Evolutionary conservation across 495 filamentous ascomycete species (phyloP).

Genomic region (Aspergillus incahuasiensis): DNA sequence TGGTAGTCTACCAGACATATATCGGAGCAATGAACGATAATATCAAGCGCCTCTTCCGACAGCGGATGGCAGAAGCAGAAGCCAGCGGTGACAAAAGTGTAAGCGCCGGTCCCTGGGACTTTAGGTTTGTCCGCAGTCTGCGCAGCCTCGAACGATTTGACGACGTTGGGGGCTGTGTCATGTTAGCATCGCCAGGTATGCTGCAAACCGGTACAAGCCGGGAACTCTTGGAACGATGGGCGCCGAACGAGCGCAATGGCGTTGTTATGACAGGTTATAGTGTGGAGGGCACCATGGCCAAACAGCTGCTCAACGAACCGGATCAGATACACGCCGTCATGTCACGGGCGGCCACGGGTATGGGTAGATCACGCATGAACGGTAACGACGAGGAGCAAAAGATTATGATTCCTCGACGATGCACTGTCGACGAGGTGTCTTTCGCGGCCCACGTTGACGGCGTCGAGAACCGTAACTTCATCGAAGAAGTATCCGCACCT

Average conservation of each 20-base stretch:
- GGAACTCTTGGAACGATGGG: slow-evolving; percentile 91
- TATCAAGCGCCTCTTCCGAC: slow-evolving; percentile 84
- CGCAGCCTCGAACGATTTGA: slow-evolving; percentile 93
- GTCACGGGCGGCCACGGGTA: slow-evolving; percentile 58
- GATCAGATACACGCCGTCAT: slow-evolving; percentile 91
- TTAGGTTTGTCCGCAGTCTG: slow-evolving; percentile 82
- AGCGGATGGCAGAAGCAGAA: slow-evolving; percentile 83
- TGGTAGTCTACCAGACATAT: slow-evolving; percentile 98
- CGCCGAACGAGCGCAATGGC: slow-evolving; percentile 89
- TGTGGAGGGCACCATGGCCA: slow-evolving; percentile 98
- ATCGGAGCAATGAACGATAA: slow-evolving; percentile 98
- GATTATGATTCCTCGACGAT: slow-evolving; percentile 86
- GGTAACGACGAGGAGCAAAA: slow-evolving; percentile 62
- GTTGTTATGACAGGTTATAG: slow-evolving; percentile 97
- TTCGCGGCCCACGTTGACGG: slow-evolving; percentile 98
- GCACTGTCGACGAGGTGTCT: slow-evolving; percentile 84
- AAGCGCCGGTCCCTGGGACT: slow-evolving; percentile 89
- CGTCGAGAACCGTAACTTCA: slow-evolving; percentile 90
- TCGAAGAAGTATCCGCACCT: slow-evolving; percentile 83
- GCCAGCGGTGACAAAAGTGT: slow-evolving; percentile 65
- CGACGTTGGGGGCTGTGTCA: slow-evolving; percentile 91
- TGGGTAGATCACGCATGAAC: slow-evolving; percentile 49
- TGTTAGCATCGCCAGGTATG: slow-evolving; percentile 97
- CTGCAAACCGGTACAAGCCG: slow-evolving; percentile 90
- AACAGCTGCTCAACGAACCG: slow-evolving; percentile 86